Evolutionary conservation across 2,329 filamentous ascomycete species (phyloP), one percentile per base, ranked within the genome.

Genomic region (Fusarium albidum): DNA sequence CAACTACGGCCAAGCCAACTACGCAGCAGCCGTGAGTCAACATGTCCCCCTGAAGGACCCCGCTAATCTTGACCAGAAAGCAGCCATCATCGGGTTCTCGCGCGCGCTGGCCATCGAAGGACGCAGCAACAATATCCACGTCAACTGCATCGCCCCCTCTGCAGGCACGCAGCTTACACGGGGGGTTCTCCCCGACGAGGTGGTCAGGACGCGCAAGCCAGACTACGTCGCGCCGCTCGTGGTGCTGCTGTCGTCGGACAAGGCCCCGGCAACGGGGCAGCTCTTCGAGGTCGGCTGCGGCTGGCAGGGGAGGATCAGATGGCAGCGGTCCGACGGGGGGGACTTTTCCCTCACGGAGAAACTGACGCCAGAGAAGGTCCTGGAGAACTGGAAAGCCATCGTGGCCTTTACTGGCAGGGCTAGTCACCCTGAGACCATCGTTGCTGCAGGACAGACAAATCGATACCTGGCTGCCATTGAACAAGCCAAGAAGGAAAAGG

Each of bases 1-100:
- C 67, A 99, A 97, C 84, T 99, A 99, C 73, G 95, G 95, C 59
- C 95, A 99, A 78, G 91, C 94, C 69, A 99, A 99, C 83, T 99
- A 99, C 75, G 85, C 95, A 58, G 91, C 94, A 53, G 91, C 91
- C 52, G 87, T 90, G 83, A 79, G 87, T 21, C 5, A 21, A 21
- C 5, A n/a, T n/a, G n/a, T n/a, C n/a, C n/a, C n/a, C n/a, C n/a
- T n/a, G n/a, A 21, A 21, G 21, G 21, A 21, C 21, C 21, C 7
- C 7, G 21, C 21, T 21, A 21, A 21, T 21, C 21, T 21, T 21
- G 4, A 21, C 21, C 62, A 90, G 87, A 95, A 95, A 87, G 84
- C 85, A 65, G 95, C 91, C 77, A 98, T 99, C 63, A 88, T 99
- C 34, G 95, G 95, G 57, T 92, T 99, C 81, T 96, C 93, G 33